Conservation (phyloP, 1,139 yeast genomes). For the Kodamaea ohmeri region DNA sequence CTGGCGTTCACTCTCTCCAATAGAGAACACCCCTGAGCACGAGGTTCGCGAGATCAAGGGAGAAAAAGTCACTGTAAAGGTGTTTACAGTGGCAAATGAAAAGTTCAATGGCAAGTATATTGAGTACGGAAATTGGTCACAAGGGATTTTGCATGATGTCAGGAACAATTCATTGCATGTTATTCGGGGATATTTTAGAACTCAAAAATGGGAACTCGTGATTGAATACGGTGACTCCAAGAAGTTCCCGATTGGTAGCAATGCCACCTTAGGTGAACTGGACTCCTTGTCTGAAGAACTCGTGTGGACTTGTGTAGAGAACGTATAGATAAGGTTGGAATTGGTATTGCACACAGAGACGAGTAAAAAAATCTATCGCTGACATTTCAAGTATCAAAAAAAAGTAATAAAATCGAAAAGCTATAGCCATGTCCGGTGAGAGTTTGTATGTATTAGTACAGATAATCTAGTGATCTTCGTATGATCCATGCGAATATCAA, state of each 20-base stretch:
- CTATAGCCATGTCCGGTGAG: conserved; percentile 23
- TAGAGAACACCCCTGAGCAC: conserved; percentile 25
- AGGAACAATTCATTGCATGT: conserved; percentile 23
- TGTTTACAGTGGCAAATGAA: conserved; percentile 26
- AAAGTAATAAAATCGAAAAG: neutral
- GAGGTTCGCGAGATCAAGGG: conserved; percentile 27
- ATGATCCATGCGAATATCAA: too few species aligned
- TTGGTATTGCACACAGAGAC: conserved; percentile 4
- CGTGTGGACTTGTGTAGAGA: conserved; percentile 7
- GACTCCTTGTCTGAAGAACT: neutral
- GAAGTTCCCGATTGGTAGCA: conserved; percentile 23
- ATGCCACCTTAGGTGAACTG: neutral
- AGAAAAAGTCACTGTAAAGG: conserved; percentile 15
- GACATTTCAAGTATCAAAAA: conserved; percentile 3
- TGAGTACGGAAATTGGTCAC: conserved; percentile 53
- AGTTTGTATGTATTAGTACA: conserved; percentile 23
- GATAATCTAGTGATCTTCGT: too few species aligned
- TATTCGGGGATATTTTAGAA: conserved; percentile 23
- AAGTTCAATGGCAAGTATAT: conserved; percentile 43
- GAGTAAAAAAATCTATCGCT: conserved; percentile 1
- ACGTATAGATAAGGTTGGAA: conserved; percentile 4
- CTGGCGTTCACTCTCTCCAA: conserved; percentile 55
- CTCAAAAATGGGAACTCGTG: conserved; percentile 23
- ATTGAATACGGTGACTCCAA: conserved; percentile 28
- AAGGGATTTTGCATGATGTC: conserved; percentile 45